Base-by-base conservation (phyloP, 1,284 basidiomycete species). In the Austroboletus sp. region DNA sequence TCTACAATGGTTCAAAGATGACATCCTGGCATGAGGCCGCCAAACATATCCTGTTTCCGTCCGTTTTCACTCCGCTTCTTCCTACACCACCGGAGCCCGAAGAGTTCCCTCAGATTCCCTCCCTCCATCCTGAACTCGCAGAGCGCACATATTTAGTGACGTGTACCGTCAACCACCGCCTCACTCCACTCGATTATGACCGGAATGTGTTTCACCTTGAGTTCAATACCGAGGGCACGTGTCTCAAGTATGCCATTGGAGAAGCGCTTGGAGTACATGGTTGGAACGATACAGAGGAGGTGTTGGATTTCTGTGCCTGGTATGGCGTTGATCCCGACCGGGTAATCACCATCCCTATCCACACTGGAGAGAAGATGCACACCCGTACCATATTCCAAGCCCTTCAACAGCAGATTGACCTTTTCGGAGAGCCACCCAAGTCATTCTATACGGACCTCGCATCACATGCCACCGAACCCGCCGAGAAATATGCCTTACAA, bases 201-300 rank as follows among this genome's bases (percentile, higher is more conserved):
- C 89, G 96, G 54, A 98, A 98, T 68, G 92, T 98, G 48, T 98
- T 98, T 78, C 95, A 98, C 70, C 80, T 98, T 64, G 95, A 98
- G 73, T 92, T 98, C 65, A 83, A 93, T 66, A 93, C 91, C 9
- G 71, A 78, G 40, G 89, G 90, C 35, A 98, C 96, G 13, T 93
- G 91, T 8, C 79, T 98, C 55, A 92, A 87, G 69, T 98, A 98
- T 69, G 85, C 81, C 38, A 91, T 98, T 48, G 95, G 95, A 50
- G 95, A 98, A 70, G 96, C 96, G 15, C 81, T 98, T 34, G 95
- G 95, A 45, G 78, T 98, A 39, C 92, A 98, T 66, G 96, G 96
- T 31, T 98, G 93, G 93, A 98, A 98, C 68, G 93, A 98, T 66
- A 79, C 80, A 36, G 67, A 79, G 42, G 95, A 98, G 56, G 90